These are phyloP conservation scores for Stachybotrys chartarum DNA, from an alignment of 2,329 filamentous ascomycete genomes.

Conservation along the genomic window DNA sequence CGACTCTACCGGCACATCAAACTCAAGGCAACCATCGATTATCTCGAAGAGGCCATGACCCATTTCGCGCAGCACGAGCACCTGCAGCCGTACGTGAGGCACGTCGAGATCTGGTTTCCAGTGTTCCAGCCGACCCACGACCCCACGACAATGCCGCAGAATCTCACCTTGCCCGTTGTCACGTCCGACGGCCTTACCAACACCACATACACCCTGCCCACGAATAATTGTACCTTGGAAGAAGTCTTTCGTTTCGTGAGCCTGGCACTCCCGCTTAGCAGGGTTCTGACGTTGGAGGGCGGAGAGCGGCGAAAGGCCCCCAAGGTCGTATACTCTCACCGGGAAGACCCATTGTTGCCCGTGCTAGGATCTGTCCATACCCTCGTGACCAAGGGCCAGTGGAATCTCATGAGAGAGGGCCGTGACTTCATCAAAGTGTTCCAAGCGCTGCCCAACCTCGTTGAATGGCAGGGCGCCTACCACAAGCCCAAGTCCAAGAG, in stretches of 20 bases:
- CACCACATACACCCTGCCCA: slow-evolving; percentile 50
- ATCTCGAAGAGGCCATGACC: slow-evolving; percentile 47
- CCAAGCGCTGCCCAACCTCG: slow-evolving; percentile 57
- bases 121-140: slow-evolving; percentile 57
- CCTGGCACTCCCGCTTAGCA: slow-evolving; percentile 50
- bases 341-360: slow-evolving; percentile 29
- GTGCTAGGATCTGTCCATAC: slow-evolving; percentile 52
- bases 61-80: slow-evolving; percentile 56
- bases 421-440: slow-evolving; percentile 57
- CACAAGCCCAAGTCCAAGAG: slow-evolving; percentile 69
- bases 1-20: slow-evolving; percentile 71
- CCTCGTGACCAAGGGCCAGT: slow-evolving; percentile 66
- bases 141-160: slow-evolving; percentile 33
- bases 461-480: slow-evolving; percentile 55
- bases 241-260: slow-evolving; percentile 61
- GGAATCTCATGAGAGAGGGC: slow-evolving; percentile 63
- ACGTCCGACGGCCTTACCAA: slow-evolving; percentile 48
- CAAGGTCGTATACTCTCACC: slow-evolving; percentile 41
- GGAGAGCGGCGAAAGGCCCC: slow-evolving; percentile 70
- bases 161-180: slow-evolving; percentile 42
- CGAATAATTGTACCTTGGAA: slow-evolving; percentile 62
- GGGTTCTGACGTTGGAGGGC: slow-evolving; percentile 67
- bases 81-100: slow-evolving; percentile 57
- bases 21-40: slow-evolving; percentile 62
- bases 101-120: slow-evolving; percentile 72